Percentiles rank a stretch among this genome's conserved stretches.
Conservation (phyloP, 1,284 basidiomycete genomes). For the Abortiporus biennis region DNA sequence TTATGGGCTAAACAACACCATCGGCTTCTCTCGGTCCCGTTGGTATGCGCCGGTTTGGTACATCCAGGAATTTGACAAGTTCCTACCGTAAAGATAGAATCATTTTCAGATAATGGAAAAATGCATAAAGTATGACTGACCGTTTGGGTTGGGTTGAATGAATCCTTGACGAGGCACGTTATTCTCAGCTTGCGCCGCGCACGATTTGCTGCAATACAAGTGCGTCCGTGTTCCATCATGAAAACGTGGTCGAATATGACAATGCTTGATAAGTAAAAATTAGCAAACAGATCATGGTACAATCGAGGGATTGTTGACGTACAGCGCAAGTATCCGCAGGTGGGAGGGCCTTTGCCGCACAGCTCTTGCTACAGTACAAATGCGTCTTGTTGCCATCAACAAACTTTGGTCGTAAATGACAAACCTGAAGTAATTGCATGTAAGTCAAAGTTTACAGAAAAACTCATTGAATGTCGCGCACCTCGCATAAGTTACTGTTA, state of each 20-base stretch:
- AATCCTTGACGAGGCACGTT: constrained; percentile 9
- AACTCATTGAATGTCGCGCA: too few species aligned
- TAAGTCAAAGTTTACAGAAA: too few species aligned
- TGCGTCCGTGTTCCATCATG: constrained; percentile 45
- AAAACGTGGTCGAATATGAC: constrained; percentile 47
- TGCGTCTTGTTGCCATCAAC: constrained; percentile 36
- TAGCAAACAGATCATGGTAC: background rate
- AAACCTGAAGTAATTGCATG: constrained; percentile 29
- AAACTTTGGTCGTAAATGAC: constrained; percentile 47
- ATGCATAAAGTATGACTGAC: constrained; percentile 1
- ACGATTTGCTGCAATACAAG: constrained; percentile 53
- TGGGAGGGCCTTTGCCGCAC: constrained; percentile 11
- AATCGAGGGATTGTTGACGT: too few species aligned
- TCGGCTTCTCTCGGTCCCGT: too few species aligned
- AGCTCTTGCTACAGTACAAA: constrained; percentile 30
- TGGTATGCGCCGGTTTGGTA: constrained; percentile 35
- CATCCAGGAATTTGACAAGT: constrained; percentile 48
- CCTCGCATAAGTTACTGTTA: constrained; percentile 13
- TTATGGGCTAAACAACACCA: constrained; percentile 46
- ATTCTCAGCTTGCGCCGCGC: constrained; percentile 38
- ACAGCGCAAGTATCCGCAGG: constrained; percentile 6
- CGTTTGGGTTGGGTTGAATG: constrained; percentile 12
- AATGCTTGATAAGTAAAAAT: constrained; percentile 22
- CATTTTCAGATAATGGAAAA: background rate
- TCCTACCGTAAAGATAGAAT: constrained; percentile 17